A percentile compares a stretch with the other conserved stretches of the same genome.
These are phyloP conservation scores for Quercus aquifolioides DNA, from an alignment of 306 rosid species.

Conservation along the genomic window DNA sequence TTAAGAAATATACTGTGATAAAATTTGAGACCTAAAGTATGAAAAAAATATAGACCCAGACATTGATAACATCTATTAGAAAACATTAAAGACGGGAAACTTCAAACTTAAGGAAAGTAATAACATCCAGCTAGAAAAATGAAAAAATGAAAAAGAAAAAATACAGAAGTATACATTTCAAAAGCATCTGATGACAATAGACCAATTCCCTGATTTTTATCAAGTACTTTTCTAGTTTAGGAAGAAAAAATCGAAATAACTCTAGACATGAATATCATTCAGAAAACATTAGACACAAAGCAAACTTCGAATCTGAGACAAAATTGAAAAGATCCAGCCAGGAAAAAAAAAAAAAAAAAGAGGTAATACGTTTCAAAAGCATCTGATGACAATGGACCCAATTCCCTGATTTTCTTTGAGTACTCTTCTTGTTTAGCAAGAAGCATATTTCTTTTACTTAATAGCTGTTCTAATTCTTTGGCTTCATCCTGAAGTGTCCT, in stretches of 20 bases:
- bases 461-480: slow-evolving; percentile 80
- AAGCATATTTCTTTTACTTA: slow-evolving; percentile 66
- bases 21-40: background rate
- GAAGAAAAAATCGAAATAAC: slow-evolving; percentile 40
- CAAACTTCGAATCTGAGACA: slow-evolving; percentile 13
- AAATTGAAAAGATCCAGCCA: background rate
- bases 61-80: background rate
- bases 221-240: slow-evolving; percentile 81
- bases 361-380: slow-evolving; percentile 83
- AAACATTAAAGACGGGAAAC: background rate
- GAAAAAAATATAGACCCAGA: background rate
- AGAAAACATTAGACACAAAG: background rate
- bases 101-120: slow-evolving; percentile 9
- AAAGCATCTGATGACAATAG: slow-evolving; percentile 91
- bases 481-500: slow-evolving; percentile 91
- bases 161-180: slow-evolving; percentile 52
- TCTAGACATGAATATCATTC: background rate
- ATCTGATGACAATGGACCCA: slow-evolving; percentile 91
- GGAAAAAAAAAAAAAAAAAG: background rate
- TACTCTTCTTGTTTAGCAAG: slow-evolving; percentile 89
- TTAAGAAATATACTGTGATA: background rate
- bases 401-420: slow-evolving; percentile 83
- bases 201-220: slow-evolving; percentile 89
- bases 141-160: background rate
- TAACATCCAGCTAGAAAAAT: background rate